Conservation (phyloP, 441 rosid genomes). For the Isatis lusitanica region DNA sequence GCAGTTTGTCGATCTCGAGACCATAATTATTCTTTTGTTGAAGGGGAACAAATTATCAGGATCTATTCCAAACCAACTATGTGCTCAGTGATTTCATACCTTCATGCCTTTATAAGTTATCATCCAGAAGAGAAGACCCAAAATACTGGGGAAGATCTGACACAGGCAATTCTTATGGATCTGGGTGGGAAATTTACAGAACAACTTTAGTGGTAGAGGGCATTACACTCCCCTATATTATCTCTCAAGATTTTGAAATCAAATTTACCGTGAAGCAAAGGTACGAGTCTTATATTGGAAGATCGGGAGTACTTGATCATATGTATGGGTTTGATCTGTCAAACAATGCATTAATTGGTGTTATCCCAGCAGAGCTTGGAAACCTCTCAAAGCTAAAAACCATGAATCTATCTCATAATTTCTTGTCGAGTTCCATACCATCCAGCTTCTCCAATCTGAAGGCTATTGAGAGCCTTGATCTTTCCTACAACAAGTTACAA, state of each 20-base stretch:
- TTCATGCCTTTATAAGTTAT: background rate
- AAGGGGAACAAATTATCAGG: constrained; percentile 13
- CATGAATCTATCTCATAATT: background rate
- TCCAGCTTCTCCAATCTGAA: background rate
- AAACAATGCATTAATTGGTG: background rate
- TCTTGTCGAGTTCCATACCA: background rate
- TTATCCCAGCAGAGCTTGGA: background rate
- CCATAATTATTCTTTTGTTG: background rate
- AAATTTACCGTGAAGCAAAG: no score
- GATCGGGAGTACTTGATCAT: background rate
- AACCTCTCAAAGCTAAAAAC: no score
- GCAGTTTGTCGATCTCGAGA: background rate
- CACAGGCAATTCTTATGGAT: no score
- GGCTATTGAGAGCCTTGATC: background rate
- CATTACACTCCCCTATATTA: no score
- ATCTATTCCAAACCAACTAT: constrained; percentile 9
- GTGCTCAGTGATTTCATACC: constrained; percentile 17
- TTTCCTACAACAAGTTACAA: background rate
- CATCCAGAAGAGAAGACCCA: no score
- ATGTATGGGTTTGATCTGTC: background rate
- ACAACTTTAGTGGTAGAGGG: no score
- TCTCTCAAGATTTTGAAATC: no score
- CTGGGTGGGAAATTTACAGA: no score
- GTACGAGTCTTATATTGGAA: no score
- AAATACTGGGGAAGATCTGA: no score